Percentiles rank a stretch among this genome's conserved stretches.
phyloP scores from a whole-genome alignment of 2,329 filamentous ascomycete species.

The Periglandula ipomoeae region DNA sequence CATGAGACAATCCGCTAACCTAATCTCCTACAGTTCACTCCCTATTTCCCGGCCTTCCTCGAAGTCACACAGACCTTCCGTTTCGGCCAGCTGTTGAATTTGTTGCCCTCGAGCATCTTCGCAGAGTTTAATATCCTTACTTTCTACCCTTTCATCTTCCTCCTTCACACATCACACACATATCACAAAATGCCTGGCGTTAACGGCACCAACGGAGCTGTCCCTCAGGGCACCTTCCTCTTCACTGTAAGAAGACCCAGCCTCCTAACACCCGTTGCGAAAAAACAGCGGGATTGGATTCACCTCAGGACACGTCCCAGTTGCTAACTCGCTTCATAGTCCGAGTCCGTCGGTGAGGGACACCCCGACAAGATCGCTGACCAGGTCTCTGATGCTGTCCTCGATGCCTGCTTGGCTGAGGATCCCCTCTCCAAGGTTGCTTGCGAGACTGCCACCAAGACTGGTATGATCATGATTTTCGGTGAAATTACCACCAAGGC shows the following conservation, averaged over 20 bases:
- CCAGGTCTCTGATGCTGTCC: conserved; percentile 95
- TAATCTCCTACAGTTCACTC: not conserved
- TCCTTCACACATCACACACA: conserved; percentile 14
- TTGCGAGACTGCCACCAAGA: conserved; percentile 99
- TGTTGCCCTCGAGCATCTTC: conserved; percentile 1
- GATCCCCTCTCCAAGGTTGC: conserved; percentile 98
- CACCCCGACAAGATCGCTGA: conserved; percentile 97
- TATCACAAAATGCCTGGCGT: conserved; percentile 38
- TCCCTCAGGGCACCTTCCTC: conserved; percentile 60
- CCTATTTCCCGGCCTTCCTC: not conserved
- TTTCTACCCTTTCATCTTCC: not conserved
- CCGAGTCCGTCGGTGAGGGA: conserved; percentile 81
- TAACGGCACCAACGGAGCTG: conserved; percentile 38
- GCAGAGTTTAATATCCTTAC: not conserved
- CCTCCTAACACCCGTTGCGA: not conserved
- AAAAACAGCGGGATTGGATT: no score
- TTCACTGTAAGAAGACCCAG: conserved; percentile 54
- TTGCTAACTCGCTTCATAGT: conserved; percentile 36
- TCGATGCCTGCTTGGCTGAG: conserved; percentile 92
- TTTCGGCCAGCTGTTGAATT: not conserved
- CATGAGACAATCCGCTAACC: not conserved
- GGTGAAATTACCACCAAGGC: conserved; percentile 98
- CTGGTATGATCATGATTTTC: conserved; percentile 98
- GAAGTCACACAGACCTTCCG: conserved; percentile 1
- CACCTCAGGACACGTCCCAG: no score